These are phyloP conservation scores for Colletotrichum viniferum DNA, from an alignment of 2,329 filamentous ascomycete species.

Conservation along the genomic window DNA sequence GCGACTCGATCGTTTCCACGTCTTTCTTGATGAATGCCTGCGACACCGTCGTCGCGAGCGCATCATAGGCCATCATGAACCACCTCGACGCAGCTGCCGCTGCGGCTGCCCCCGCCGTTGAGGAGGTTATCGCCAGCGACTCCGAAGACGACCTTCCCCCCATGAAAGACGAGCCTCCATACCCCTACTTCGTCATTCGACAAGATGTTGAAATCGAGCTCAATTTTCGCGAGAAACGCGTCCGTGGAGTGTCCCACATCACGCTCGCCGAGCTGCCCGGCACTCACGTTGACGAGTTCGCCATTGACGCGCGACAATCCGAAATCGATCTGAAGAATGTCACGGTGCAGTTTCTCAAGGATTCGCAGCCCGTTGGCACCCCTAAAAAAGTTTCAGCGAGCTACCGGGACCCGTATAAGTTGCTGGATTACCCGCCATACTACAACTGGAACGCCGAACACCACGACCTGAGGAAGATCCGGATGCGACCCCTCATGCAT, in stretches of 20 bases:
- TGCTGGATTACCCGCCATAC: slow-evolving; percentile 62
- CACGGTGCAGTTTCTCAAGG: slow-evolving; percentile 50
- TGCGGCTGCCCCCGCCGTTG: slow-evolving; percentile 8
- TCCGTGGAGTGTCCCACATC: slow-evolving; percentile 83
- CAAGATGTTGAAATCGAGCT: slow-evolving; percentile 91
- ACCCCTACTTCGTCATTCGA: slow-evolving; percentile 66
- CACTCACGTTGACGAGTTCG: slow-evolving; percentile 61
- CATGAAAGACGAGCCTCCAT: slow-evolving; percentile 38
- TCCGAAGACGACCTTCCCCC: slow-evolving; percentile 36
- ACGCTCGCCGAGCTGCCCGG: slow-evolving; percentile 68
- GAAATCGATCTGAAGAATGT: slow-evolving; percentile 59
- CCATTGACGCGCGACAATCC: slow-evolving; percentile 67
- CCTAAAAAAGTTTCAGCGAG: slow-evolving; percentile 42
- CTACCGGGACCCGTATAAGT: slow-evolving; percentile 71
- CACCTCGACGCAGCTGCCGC: slow-evolving; percentile 9
- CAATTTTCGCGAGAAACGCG: slow-evolving; percentile 76
- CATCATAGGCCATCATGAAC: slow-evolving; percentile 16
- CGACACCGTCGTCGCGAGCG: slow-evolving; percentile 3
- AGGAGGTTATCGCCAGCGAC: slow-evolving; percentile 16
- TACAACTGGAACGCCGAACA: slow-evolving; percentile 73
- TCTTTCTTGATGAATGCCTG: background rate
- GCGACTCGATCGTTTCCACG: background rate
- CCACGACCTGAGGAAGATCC: slow-evolving; percentile 75
- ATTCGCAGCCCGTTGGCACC: slow-evolving; percentile 17
- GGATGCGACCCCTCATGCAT: slow-evolving; percentile 59